Conservation (phyloP, 164 flowering plant genomes). For the Vitis rotundifolia region DNA sequence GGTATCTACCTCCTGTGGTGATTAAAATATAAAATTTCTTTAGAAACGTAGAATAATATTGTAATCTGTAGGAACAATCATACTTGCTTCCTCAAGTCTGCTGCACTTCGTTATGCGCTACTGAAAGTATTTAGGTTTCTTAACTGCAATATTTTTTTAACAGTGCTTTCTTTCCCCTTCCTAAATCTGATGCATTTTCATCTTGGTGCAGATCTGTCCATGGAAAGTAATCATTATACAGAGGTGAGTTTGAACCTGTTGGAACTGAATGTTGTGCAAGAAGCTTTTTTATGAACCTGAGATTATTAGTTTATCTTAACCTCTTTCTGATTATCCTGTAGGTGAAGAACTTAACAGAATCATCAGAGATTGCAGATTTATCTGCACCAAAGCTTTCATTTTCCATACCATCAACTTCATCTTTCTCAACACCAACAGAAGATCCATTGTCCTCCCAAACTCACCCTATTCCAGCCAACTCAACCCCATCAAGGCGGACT, state of each 20-base stretch:
- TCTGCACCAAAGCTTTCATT: constrained; percentile 46
- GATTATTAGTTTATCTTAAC: neutral
- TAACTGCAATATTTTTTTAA: neutral
- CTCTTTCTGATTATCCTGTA: constrained; percentile 21
- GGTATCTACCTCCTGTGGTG: no score
- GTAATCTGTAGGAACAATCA: neutral
- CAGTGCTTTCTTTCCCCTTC: neutral
- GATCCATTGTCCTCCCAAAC: constrained; percentile 36
- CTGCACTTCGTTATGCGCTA: neutral
- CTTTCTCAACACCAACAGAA: constrained; percentile 32
- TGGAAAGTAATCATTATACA: constrained; percentile 34
- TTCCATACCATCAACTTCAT: constrained; percentile 41
- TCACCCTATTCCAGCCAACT: constrained; percentile 32
- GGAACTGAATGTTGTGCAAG: neutral
- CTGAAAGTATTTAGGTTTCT: neutral
- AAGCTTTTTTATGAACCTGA: neutral
- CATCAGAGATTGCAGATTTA: constrained; percentile 37
- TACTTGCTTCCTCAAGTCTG: neutral
- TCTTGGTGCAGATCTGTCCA: constrained; percentile 42
- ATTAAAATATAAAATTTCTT: no score
- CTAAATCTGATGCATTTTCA: constrained; percentile 17
- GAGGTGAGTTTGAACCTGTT: constrained; percentile 40
- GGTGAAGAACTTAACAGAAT: constrained; percentile 48
- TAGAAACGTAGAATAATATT: neutral
- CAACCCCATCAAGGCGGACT: constrained; percentile 60